phyloP scores from a whole-genome alignment of 805 yeast species.

The Allodekkera sacchari region DNA sequence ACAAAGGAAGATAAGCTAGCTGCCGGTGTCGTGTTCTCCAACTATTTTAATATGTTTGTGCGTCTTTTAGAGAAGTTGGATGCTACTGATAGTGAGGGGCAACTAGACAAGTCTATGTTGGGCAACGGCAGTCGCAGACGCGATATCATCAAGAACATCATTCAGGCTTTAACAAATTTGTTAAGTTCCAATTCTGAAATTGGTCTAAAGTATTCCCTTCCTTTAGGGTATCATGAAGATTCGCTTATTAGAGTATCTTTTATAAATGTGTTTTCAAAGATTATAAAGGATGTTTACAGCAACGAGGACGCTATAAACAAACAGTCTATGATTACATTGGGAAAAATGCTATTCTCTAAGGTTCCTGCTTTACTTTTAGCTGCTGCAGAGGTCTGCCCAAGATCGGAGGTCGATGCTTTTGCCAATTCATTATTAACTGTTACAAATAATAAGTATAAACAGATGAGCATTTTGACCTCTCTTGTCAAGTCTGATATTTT shows the following conservation, averaged over 20 bases:
- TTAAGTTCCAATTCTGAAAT: constrained; percentile 67
- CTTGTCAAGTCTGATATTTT: constrained; percentile 56
- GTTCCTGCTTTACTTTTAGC: constrained; percentile 40
- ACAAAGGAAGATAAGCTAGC: constrained; percentile 17
- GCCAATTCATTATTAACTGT: constrained; percentile 57
- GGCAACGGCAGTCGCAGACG: constrained; percentile 13
- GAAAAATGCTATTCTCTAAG: constrained; percentile 4
- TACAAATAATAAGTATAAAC: constrained; percentile 33
- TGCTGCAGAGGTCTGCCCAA: constrained; percentile 54
- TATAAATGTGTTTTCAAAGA: constrained; percentile 68
- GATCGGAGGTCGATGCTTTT: constrained; percentile 59
- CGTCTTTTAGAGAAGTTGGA: constrained; percentile 42
- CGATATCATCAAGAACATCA: constrained; percentile 52
- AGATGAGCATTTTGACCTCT: constrained; percentile 39
- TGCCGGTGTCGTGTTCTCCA: constrained; percentile 52
- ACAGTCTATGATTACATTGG: constrained; percentile 4
- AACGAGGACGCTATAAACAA: constrained; percentile 7
- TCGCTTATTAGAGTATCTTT: constrained; percentile 60
- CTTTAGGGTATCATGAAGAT: constrained; percentile 70
- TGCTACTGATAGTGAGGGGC: constrained; percentile 5
- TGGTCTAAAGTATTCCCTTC: constrained; percentile 67
- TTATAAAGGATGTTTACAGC: constrained; percentile 24
- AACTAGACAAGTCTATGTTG: no score
- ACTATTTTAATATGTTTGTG: constrained; percentile 56
- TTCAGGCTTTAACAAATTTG: constrained; percentile 58